Conservation (phyloP, 1,284 basidiomycete species). For the Fistulinella cinereoalba region DNA sequence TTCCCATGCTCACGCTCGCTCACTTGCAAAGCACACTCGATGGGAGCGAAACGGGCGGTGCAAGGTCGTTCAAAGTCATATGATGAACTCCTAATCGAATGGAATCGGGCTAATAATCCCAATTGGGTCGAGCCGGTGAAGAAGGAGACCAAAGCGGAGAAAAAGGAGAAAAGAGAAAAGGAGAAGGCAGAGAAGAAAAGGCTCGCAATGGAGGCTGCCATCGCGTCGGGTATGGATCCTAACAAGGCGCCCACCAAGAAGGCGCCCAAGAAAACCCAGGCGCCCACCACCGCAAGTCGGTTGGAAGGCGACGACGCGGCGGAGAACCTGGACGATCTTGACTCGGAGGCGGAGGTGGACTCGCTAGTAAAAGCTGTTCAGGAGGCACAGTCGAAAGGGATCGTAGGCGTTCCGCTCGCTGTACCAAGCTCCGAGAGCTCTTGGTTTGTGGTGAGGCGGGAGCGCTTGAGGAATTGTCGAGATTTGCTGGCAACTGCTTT, state of each 20-base stretch:
- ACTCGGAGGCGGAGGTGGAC: constrained; percentile 73
- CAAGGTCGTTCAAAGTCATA: constrained; percentile 83
- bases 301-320: constrained; percentile 56
- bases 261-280: constrained; percentile 48
- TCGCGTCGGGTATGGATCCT: constrained; percentile 53
- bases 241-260: constrained; percentile 52
- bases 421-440: constrained; percentile 48
- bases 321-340: constrained; percentile 76
- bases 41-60: constrained; percentile 95
- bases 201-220: constrained; percentile 61
- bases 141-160: constrained; percentile 76
- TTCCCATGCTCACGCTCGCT: constrained; percentile 94
- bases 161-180: constrained; percentile 73
- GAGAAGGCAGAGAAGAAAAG: constrained; percentile 78
- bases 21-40: constrained; percentile 97
- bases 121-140: constrained; percentile 93
- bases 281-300: constrained; percentile 43
- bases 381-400: constrained; percentile 51
- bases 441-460: constrained; percentile 76
- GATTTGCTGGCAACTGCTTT: constrained; percentile 63
- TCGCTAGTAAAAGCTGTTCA: constrained; percentile 53
- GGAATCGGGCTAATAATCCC: constrained; percentile 90
- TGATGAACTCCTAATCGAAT: constrained; percentile 87
- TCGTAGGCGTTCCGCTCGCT: constrained; percentile 48
- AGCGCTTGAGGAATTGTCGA: constrained; percentile 65